These are phyloP conservation scores for Closterium sp. DNA, from an alignment of 139 green algal genomes.

Conservation along the genomic window DNA sequence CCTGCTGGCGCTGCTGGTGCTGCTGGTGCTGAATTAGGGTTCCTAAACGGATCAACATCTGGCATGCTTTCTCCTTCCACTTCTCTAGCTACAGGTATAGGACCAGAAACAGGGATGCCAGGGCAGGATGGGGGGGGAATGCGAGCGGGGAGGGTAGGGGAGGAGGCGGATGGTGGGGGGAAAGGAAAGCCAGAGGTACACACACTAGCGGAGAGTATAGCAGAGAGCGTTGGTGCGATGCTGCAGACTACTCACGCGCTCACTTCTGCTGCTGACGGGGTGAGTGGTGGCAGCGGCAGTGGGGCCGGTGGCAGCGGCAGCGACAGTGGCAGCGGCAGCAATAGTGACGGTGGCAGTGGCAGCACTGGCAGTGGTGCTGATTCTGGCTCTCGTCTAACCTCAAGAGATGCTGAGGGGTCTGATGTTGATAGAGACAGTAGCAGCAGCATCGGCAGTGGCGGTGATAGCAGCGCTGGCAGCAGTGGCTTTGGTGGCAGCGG, in stretches of 20 bases:
- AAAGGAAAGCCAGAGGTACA: background rate
- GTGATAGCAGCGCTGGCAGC: no score
- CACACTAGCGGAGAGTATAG: background rate
- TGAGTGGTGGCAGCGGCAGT: background rate
- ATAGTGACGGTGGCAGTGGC: background rate
- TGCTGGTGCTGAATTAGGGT: background rate
- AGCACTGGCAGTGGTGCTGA: background rate
- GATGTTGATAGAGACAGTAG: background rate
- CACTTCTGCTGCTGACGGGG: background rate
- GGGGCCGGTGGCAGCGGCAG: no score
- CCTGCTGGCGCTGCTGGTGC: background rate
- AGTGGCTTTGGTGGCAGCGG: no score
- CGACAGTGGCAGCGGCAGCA: background rate
- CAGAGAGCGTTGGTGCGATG: background rate
- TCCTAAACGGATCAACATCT: background rate
- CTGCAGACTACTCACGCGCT: conserved; percentile 6
- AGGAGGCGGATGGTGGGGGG: background rate
- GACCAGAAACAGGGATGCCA: background rate
- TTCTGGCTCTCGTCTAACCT: background rate
- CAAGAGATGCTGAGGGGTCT: background rate
- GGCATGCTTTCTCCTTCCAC: background rate
- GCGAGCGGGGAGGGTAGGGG: background rate
- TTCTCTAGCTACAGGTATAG: background rate
- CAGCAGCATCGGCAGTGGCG: background rate
- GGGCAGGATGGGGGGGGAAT: background rate